These are phyloP conservation scores for Teunomyces tritomae DNA, from an alignment of 805 yeast species.

Conservation along the genomic window DNA sequence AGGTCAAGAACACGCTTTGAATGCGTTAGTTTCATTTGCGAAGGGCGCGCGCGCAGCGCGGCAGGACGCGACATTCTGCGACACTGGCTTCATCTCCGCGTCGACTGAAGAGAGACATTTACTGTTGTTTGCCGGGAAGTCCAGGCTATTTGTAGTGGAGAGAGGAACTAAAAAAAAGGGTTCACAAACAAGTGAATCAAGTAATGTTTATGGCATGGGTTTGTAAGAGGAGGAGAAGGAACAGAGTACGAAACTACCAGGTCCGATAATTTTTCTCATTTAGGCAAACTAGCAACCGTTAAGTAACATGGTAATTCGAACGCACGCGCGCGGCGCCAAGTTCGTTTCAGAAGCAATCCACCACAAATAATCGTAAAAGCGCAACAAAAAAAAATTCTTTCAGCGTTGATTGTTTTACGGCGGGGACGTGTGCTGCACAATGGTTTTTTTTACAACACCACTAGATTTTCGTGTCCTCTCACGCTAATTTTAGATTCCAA, in stretches of 20 bases:
- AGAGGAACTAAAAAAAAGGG: too few species aligned
- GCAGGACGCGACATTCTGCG: background rate
- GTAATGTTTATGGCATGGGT: too few species aligned
- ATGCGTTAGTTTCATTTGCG: constrained; percentile 1
- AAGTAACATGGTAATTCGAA: too few species aligned
- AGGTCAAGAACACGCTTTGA: constrained; percentile 4
- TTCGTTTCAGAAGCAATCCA: background rate
- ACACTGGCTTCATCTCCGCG: background rate
- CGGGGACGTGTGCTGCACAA: background rate
- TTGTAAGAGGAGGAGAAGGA: too few species aligned
- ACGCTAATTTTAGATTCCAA: background rate
- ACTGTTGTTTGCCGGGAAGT: too few species aligned
- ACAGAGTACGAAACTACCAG: too few species aligned
- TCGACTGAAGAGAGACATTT: too few species aligned
- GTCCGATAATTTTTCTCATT: too few species aligned
- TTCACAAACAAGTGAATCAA: too few species aligned
- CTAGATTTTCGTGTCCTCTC: background rate
- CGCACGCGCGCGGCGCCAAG: too few species aligned
- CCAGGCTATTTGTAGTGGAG: too few species aligned
- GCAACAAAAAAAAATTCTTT: background rate
- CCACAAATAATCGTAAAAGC: background rate
- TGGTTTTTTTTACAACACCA: background rate
- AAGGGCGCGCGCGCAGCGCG: background rate
- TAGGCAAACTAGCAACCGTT: too few species aligned
- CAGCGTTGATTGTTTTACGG: background rate